phyloP scores from a whole-genome alignment of 352 stramenopile species.

The Phytophthora idaei region DNA sequence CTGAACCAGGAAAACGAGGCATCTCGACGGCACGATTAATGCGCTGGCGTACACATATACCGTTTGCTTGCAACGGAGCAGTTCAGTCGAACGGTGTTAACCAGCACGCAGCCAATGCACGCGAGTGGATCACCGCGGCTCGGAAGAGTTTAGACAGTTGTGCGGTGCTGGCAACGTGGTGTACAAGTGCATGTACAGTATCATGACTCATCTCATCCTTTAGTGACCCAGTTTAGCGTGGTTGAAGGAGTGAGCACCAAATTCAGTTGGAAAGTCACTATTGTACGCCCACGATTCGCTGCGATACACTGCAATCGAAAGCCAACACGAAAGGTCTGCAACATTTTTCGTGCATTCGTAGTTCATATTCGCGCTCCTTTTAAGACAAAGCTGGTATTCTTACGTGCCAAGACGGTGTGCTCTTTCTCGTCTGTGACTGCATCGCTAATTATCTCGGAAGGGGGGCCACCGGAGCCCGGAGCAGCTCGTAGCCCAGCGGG shows the following conservation, averaged over 20 bases:
- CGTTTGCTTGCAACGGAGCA: constrained; percentile 9
- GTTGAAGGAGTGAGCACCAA: constrained; percentile 17
- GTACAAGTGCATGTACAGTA: background rate
- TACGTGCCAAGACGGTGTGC: too few relatives aligned
- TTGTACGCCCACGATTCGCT: too few relatives aligned
- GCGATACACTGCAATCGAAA: background rate
- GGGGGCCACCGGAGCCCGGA: constrained; percentile 15
- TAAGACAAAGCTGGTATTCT: too few relatives aligned
- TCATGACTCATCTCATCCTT: constrained; percentile 7
- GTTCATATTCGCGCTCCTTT: too few relatives aligned
- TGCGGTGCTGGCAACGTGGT: too few relatives aligned
- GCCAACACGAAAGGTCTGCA: background rate
- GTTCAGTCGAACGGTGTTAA: constrained; percentile 3
- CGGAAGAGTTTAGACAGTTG: too few relatives aligned
- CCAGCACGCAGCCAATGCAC: background rate
- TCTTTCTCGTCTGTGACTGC: too few relatives aligned
- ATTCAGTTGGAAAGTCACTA: background rate
- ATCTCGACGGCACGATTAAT: constrained; percentile 1
- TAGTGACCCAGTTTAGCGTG: constrained; percentile 12
- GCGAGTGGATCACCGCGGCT: background rate
- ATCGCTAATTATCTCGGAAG: constrained; percentile 23
- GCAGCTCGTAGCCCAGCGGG: constrained; percentile 27
- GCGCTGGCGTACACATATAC: background rate
- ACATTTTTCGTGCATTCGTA: too few relatives aligned
- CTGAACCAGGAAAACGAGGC: background rate